Evolutionary conservation across 257 asterid species (phyloP), one percentile per base, ranked within the genome.

Genomic region (Datura wrightii): DNA sequence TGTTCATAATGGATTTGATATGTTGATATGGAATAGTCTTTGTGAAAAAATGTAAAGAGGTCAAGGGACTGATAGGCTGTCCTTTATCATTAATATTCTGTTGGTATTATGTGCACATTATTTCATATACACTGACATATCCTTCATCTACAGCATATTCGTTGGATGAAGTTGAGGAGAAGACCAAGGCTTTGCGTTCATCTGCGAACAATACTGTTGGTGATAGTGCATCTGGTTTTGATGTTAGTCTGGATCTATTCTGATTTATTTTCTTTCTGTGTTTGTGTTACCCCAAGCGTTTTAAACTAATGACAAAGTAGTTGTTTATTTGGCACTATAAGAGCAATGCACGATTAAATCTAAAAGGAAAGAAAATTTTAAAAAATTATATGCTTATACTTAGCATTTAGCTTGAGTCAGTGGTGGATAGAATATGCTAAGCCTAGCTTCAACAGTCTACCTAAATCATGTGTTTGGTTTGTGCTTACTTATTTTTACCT

Each of bases 141-240:
- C 9, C 62, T 31, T 13, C 24, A 19, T 84, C 59, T 86, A 89
- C 93, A 93, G 98, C 96, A 44, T 92, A 90, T 89, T 82, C 97
- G 14, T 56, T 84, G 88, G 92, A 91, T 14, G 98, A 94, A 85
- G 86, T 93, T 83, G 95, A 87, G 80, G 87, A 90, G 90, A 94
- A 88, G 88, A 87, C 92, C 10, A 91, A 91, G 92, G 84, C 84
- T 83, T 85, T 93, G 80, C 94, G 93, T 48, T 86, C 93, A 37
- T 90, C 87, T 85, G 89, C 95, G 52, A 88, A 86, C 66, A 79
- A 82, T 85, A 50, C 86, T 42, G 54, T 84, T 50, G 91, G 85
- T 87, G 92, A 91, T 80, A 95, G 89, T 86, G 92, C 91, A 82
- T 87, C 96, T 70, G 84, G 89, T 60, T 78, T 90, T 72, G 94